Percentiles rank a stretch among this genome's conserved stretches.
phyloP scores from a whole-genome alignment of 768 basidiomycete genomes.

The Gelatoporia subvermispora region DNA sequence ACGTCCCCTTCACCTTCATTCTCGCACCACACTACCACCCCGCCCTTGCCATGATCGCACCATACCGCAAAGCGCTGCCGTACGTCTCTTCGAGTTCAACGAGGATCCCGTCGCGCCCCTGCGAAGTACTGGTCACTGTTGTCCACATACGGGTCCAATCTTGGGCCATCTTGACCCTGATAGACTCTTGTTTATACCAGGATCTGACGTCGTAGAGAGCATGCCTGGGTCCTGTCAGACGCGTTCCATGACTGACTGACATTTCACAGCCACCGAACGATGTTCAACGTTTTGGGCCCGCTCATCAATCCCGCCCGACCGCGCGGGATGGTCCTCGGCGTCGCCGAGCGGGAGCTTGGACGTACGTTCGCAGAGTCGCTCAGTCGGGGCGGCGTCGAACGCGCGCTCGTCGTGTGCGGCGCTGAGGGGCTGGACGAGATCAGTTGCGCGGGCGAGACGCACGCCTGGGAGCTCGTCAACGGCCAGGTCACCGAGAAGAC shows the following conservation, averaged over 20 bases:
- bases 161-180: too few relatives aligned
- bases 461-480: conserved; percentile 71
- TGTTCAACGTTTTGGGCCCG: conserved; percentile 95
- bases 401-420: conserved; percentile 92
- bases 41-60: conserved; percentile 71
- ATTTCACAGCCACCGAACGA: conserved; percentile 51
- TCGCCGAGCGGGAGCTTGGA: conserved; percentile 80
- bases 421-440: conserved; percentile 92
- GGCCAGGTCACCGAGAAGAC: conserved; percentile 58
- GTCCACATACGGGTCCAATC: too few relatives aligned
- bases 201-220: too few relatives aligned
- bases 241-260: background rate
- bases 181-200: too few relatives aligned
- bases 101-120: too few relatives aligned
- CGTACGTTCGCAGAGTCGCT: conserved; percentile 75
- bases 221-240: background rate
- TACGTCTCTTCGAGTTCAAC: conserved; percentile 38
- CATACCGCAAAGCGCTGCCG: conserved; percentile 79
- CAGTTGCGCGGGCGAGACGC: conserved; percentile 86
- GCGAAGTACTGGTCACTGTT: too few relatives aligned
- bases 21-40: conserved; percentile 95
- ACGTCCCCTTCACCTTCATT: conserved; percentile 85
- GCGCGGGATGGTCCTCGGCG: conserved; percentile 85
- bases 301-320: conserved; percentile 90
- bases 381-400: conserved; percentile 65